Conservation (phyloP, 306 rosid genomes). For the Hippophae tibetana region DNA sequence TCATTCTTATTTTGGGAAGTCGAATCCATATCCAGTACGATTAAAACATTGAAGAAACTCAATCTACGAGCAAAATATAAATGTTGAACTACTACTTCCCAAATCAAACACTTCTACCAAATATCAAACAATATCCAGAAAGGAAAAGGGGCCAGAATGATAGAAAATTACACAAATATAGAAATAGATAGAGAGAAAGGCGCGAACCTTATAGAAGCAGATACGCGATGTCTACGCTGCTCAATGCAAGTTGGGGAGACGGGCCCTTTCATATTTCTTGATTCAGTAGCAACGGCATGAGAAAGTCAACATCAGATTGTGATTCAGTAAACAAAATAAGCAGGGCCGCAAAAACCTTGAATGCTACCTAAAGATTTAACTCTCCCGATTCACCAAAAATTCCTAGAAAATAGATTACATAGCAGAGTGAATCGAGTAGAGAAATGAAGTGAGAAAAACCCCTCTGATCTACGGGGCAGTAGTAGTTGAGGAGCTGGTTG, state of each 20-base stretch:
- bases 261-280: constrained; percentile 52
- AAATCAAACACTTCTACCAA: not conserved
- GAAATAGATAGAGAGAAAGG: constrained; percentile 1
- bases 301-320: constrained; percentile 19
- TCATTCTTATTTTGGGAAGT: not conserved
- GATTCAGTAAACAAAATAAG: not conserved
- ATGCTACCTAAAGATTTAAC: not conserved
- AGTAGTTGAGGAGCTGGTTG: no score
- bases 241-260: constrained; percentile 41
- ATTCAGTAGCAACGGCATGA: constrained; percentile 13
- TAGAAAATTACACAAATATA: not conserved
- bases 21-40: not conserved
- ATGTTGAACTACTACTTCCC: not conserved
- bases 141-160: not conserved
- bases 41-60: no score
- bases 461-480: not conserved
- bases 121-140: not conserved
- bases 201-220: constrained; percentile 44
- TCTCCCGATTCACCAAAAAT: no score
- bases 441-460: not conserved
- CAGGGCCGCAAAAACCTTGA: not conserved
- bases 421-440: not conserved
- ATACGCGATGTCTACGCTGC: constrained; percentile 74
- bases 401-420: not conserved
- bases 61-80: not conserved